phyloP scores from a whole-genome alignment of 2,329 filamentous ascomycete species.

The Cladosporium sphaerospermum region DNA sequence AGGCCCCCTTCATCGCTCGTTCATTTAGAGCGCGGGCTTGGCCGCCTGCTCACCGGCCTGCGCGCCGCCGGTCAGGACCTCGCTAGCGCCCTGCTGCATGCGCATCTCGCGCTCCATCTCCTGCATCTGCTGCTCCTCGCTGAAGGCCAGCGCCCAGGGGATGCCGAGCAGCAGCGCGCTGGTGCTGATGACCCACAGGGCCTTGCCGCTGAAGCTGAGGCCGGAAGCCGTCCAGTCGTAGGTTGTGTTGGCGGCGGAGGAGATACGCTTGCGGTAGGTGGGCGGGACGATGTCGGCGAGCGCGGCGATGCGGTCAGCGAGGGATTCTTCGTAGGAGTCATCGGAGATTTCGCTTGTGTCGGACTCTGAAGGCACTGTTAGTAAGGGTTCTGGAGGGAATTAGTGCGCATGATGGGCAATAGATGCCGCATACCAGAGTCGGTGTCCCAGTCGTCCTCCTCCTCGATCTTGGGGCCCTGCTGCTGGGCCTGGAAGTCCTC shows the following conservation, averaged over 20 bases:
- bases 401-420: neutral
- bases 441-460: constrained; percentile 79
- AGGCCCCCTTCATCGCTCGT: neutral
- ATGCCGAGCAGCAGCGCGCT: constrained; percentile 85
- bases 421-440: constrained; percentile 66
- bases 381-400: neutral
- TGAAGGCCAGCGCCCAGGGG: constrained; percentile 85
- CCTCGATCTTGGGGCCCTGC: constrained; percentile 52
- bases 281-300: constrained; percentile 42
- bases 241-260: constrained; percentile 42
- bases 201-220: constrained; percentile 71
- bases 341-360: constrained; percentile 56
- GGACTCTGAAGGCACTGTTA: constrained; percentile 51
- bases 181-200: constrained; percentile 85
- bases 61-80: constrained; percentile 43
- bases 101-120: constrained; percentile 98
- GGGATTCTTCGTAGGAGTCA: constrained; percentile 44
- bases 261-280: constrained; percentile 38
- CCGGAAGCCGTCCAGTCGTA: constrained; percentile 54
- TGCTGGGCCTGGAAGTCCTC: constrained; percentile 80
- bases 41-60: constrained; percentile 6
- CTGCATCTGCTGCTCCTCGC: constrained; percentile 92
- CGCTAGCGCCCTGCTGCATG: constrained; percentile 86
- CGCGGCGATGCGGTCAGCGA: constrained; percentile 38
- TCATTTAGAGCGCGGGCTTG: constrained; percentile 4